Evolutionary conservation across 169 alveolate genomes (phyloP).

Genomic region (Eimeria sp.): DNA sequence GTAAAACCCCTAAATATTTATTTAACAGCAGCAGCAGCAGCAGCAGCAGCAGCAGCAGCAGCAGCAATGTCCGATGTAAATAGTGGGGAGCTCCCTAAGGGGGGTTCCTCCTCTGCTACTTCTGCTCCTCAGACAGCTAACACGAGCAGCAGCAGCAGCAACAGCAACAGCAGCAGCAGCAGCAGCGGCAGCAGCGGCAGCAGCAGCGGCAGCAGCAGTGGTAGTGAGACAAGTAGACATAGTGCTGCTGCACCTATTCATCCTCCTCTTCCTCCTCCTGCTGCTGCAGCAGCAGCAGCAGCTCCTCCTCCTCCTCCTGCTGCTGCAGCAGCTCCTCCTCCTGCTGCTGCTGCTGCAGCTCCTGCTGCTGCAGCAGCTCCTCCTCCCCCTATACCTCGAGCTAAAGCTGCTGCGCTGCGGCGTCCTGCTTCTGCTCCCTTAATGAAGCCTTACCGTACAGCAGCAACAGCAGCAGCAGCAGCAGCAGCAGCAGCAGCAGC

Average conservation of each 20-base stretch:
- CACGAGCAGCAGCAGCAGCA: constrained; percentile 15
- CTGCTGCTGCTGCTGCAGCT: neutral
- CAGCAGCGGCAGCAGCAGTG: constrained; percentile 22
- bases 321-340: neutral
- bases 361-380: neutral
- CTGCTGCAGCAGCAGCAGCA: neutral
- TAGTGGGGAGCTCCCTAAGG: neutral
- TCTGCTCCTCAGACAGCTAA: neutral
- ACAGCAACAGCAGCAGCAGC: too few relatives aligned
- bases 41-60: constrained; percentile 15
- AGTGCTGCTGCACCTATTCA: neutral
- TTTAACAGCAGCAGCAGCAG: neutral
- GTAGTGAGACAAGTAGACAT: neutral
- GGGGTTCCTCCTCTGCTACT: neutral
- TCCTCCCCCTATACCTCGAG: neutral
- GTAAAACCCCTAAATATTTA: neutral
- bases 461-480: constrained; percentile 9
- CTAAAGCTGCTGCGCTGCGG: neutral
- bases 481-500: neutral
- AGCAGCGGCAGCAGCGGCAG: neutral
- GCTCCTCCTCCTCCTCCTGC: neutral
- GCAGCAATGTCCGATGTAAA: neutral
- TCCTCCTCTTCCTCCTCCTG: neutral
- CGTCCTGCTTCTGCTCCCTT: neutral
- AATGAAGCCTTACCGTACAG: neutral